Evolutionary conservation across 805 yeast species (phyloP).

Genomic region (Ogataea dorogensis): DNA sequence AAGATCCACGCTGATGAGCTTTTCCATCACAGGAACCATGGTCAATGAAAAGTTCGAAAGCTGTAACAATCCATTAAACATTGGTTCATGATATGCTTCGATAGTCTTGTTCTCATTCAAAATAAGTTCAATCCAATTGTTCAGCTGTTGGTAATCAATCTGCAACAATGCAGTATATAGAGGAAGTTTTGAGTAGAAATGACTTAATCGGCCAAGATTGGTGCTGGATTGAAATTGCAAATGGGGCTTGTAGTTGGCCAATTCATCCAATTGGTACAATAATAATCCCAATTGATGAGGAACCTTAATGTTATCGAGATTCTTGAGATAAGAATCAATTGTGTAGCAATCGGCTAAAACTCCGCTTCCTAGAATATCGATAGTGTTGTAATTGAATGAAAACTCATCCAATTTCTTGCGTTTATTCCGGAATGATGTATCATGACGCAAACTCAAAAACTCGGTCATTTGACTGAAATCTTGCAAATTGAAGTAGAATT

Average conservation of each 20-base stretch:
- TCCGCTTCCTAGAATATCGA: slow-evolving; percentile 12
- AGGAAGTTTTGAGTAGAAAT: slow-evolving; percentile 14
- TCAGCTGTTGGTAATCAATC: slow-evolving; percentile 10
- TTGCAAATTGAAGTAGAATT: slow-evolving; percentile 11
- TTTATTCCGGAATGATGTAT: slow-evolving; percentile 4
- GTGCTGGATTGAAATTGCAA: slow-evolving; percentile 4
- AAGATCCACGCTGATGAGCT: slow-evolving; percentile 5
- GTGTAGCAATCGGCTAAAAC: slow-evolving; percentile 16
- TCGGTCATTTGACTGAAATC: slow-evolving; percentile 13
- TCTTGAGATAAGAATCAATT: slow-evolving; percentile 9
- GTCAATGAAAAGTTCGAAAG: slow-evolving; percentile 10
- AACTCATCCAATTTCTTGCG: slow-evolving; percentile 15
- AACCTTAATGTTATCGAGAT: slow-evolving; percentile 9
- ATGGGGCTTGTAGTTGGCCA: not conserved
- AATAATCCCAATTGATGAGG: slow-evolving; percentile 22
- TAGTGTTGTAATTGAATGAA: slow-evolving; percentile 8
- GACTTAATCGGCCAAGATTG: slow-evolving; percentile 8
- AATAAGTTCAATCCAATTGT: slow-evolving; percentile 17
- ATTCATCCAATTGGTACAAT: slow-evolving; percentile 14
- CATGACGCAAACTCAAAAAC: slow-evolving; percentile 9
- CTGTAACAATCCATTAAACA: slow-evolving; percentile 18
- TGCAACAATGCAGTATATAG: slow-evolving; percentile 15
- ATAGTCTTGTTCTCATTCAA: slow-evolving; percentile 5
- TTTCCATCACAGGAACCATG: slow-evolving; percentile 10
- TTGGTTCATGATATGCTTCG: slow-evolving; percentile 9